Conservation (phyloP, 148 eudicot genomes). For the Silene uniflora region DNA sequence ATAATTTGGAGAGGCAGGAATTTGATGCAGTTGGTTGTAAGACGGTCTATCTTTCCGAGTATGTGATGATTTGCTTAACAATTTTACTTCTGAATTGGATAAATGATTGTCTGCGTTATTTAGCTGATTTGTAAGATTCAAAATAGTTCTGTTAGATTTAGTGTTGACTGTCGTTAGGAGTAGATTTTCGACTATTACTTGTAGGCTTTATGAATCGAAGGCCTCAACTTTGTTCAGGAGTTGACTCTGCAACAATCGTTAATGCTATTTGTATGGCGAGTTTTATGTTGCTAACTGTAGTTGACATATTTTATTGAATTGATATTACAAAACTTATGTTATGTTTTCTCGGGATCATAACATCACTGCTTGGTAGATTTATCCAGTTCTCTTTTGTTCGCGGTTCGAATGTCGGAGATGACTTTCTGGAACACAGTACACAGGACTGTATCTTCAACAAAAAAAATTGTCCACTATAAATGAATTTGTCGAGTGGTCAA, state of each 20-base stretch:
- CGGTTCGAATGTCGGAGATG: too few relatives aligned
- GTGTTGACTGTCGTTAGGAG: not conserved
- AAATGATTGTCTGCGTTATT: not conserved
- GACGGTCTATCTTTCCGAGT: constrained; percentile 83
- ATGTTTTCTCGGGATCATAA: too few relatives aligned
- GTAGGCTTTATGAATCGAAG: not conserved
- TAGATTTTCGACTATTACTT: not conserved
- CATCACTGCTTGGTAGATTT: too few relatives aligned
- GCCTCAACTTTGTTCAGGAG: not conserved
- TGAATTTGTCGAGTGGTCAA: too few relatives aligned
- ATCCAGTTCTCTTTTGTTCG: too few relatives aligned
- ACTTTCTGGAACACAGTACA: too few relatives aligned
- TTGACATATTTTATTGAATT: too few relatives aligned
- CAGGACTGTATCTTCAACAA: too few relatives aligned
- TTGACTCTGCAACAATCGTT: not conserved
- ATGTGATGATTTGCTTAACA: constrained; percentile 26
- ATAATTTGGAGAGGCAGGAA: constrained; percentile 66
- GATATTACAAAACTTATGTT: too few relatives aligned
- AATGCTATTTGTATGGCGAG: too few relatives aligned
- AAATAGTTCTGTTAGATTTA: not conserved
- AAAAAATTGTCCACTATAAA: too few relatives aligned
- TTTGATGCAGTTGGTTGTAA: constrained; percentile 72
- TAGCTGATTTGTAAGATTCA: not conserved
- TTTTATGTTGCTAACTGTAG: too few relatives aligned
- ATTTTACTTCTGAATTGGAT: not conserved